Evolutionary conservation across 306 rosid genomes (phyloP), one percentile per base, ranked within the genome.

Genomic region (Cicer chorassanicum): DNA sequence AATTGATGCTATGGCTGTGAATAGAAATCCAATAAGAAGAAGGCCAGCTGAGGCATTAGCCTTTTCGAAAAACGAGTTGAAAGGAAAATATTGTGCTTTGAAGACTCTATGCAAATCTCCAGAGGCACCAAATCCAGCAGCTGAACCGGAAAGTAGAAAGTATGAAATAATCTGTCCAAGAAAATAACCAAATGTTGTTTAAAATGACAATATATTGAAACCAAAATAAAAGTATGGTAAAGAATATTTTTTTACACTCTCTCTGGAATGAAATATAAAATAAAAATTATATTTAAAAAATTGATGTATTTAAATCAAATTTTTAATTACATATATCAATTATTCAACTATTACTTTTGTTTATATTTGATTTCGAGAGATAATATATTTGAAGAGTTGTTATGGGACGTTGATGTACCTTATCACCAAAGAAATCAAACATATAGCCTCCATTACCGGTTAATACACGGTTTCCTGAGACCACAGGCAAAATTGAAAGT

Each of bases 341-440:
- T 6, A 7, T 41, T 41, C 2, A 7, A 41, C 2, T 41, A 41
- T 0, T 0, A 41, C 1, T 41, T 41, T 41, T 41, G 2, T 41
- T 42, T 42, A 42, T 42, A 42, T 42, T 42, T 42, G 0, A 8
- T 42, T 42, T 42, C 0, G 9, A 9, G 2, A 7, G 44, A 9
- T 0, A 42, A 29, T 9, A 42, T 50, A 4, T 4, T 65, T 44
- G 13, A 36, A 24, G 11, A 29, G 0, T 14, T 49, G 57, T 9
- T n/a, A 21, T 44, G 46, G 8, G 8, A 73, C 38, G 6, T 36
- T 11, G 6, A 15, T 18, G 19, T 73, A 92, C 97, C 93, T 88
- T 87, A 65, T 88, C 96, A 34, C 93, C 91, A 48, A 68, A 89
- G 77, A 92, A 92, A 44, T 88, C 87, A 66, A 89, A 68, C 0